Base-by-base conservation (phyloP, 2,329 filamentous ascomycete species). In the Arthrobotrys pseudoclavata region DNA sequence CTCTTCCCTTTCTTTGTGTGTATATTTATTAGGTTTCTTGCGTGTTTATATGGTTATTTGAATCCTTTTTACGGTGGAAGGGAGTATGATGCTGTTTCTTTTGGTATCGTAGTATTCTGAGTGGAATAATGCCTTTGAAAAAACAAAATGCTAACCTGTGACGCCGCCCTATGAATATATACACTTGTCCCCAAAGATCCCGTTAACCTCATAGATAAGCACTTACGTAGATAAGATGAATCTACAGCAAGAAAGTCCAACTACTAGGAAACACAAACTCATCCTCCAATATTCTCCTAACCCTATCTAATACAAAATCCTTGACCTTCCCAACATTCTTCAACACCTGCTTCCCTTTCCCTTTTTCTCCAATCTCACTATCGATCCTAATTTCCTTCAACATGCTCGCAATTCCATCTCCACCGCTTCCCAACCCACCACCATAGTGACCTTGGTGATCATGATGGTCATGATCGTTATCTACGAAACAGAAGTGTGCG, bases 301-400 rank as follows among this genome's bases (percentile, higher is more conserved):
- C 96, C 84, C 98, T 95, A 83, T 98, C 95, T 76, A 99, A 87
- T 70, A 99, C 93, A 83, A 99, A 99, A 82, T 93, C 92, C 86
- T 99, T 96, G 72, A 99, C 96, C 86, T 99, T 99, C 75, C 96
- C 95, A 61, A 99, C 95, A 83, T 99, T 99, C 87, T 97, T 98
- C 76, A 99, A 85, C 55, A 95, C 96, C 85, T 97, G 95, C 85
- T 96, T 97, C 26, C 93, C 93, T 76, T 92, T 91, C 82, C 96
- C 94, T 80, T 94, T 90, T 83, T 96, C 91, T 5, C 96, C 96
- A 83, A 99, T 99, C 85, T 99, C 96, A 83, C 95, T 98, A 84
- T 99, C 96, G 5, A 99, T 95, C 80, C 91, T 90, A 81, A 99
- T 97, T 84, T 98, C 93, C 83, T 97, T 93, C 69, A 99, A 84